These are phyloP conservation scores for Trichopus zeylanicus DNA, from an alignment of 116 monocot species.

Conservation along the genomic window DNA sequence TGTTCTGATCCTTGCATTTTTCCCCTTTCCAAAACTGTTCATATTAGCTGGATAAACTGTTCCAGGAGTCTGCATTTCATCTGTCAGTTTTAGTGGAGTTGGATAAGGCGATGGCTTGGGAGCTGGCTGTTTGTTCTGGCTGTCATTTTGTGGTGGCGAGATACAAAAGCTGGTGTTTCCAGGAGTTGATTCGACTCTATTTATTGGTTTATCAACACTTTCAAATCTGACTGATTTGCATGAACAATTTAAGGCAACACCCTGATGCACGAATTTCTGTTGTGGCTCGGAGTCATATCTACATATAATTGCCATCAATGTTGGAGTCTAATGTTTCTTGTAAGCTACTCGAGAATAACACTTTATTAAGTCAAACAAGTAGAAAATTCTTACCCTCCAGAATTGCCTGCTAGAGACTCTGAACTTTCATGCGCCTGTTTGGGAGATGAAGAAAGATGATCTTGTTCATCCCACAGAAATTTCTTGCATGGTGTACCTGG, in stretches of 20 bases:
- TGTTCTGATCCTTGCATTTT: conserved; percentile 18
- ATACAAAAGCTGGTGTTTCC: too few relatives aligned
- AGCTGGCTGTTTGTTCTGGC: conserved; percentile 2
- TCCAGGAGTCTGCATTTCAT: conserved; percentile 64
- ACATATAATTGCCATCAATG: too few relatives aligned
- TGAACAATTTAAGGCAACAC: neutral
- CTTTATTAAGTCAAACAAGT: too few relatives aligned
- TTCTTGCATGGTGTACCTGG: conserved; percentile 17
- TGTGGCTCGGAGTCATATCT: too few relatives aligned
- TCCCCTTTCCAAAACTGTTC: conserved; percentile 15
- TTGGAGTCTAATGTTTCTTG: too few relatives aligned
- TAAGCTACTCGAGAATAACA: too few relatives aligned
- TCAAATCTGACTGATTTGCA: conserved; percentile 24
- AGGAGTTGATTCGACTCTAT: too few relatives aligned
- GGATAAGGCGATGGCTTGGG: conserved; percentile 38
- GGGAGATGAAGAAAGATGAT: conserved; percentile 6
- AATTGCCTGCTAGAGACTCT: conserved; percentile 5
- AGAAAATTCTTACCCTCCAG: conserved; percentile 20
- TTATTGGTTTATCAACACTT: conserved; percentile 9
- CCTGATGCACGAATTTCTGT: too few relatives aligned
- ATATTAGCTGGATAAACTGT: conserved; percentile 37
- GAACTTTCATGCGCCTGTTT: conserved; percentile 6
- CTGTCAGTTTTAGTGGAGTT: conserved; percentile 56
- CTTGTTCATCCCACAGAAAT: conserved; percentile 31
- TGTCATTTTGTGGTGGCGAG: conserved; percentile 25